Evolutionary conservation across 495 filamentous ascomycete genomes (phyloP), one percentile per base, ranked within the genome.

Genomic region (Penicillium maclennaniae): DNA sequence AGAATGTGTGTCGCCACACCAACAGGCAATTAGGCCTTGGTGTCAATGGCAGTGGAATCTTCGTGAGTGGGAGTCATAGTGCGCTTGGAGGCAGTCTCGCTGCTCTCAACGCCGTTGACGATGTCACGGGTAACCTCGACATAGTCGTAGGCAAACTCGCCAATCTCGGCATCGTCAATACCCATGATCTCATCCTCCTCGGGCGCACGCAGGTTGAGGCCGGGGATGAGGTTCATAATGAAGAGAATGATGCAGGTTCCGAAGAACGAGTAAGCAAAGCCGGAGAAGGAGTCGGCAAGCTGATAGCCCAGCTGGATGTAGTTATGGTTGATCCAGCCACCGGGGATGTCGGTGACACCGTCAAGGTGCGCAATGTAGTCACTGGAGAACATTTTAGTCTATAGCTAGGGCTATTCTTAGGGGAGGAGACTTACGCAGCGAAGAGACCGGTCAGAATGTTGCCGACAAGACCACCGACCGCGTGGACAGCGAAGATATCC

Each of bases 111-210:
- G 25, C 81, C 75, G 57, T 82, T 84, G 53, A 89, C 74, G 43
- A 96, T 85, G 59, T 97, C 93, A 46, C 92, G 83, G 37, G 83
- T 88, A 53, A 96, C 76, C 73, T 97, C 92, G 58, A 97, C 92
- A 60, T 95, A 97, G 69, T 97, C 93, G 68, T 98, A 98, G 37
- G 93, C 93, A 71, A 96, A 97, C 76, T 97, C 92, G 67, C 92
- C 92, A 66, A 97, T 92, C 74, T 97, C 91, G 26, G 88, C 85
- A 66, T 97, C 92, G 65, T 97, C 92, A 54, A 96, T 92, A 58
- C 92, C 92, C 47, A 92, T 75, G 36, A 95, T 85, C 71, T 97
- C 92, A 28, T 90, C 86, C 53, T 95, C 89, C 65, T 95, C 89
- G 16, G 74, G 75, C 0, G 87, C 87, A 41, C 92, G 88, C 45